A percentile compares a stretch with the other conserved stretches of the same genome.
phyloP scores from a whole-genome alignment of 148 eudicot genomes.

The Bassia scoparia region DNA sequence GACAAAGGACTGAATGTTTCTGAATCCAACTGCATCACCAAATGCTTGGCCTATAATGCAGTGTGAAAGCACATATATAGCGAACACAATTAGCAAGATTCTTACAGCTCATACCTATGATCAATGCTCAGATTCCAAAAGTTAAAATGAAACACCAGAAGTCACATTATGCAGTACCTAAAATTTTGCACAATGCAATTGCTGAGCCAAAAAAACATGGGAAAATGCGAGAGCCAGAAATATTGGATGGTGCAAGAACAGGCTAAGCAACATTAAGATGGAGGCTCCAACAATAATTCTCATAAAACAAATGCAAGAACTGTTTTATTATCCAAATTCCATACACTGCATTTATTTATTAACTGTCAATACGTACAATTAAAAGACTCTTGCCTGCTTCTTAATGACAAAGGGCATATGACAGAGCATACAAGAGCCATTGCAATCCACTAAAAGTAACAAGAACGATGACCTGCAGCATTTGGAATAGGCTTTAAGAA shows the following conservation, averaged over 20 bases:
- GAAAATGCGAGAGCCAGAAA: neutral
- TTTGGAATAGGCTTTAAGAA: neutral
- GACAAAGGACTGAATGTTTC: conserved; percentile 1
- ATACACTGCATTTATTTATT: neutral
- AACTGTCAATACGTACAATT: conserved; percentile 2
- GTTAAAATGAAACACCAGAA: neutral
- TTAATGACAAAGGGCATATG: neutral
- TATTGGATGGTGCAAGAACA: too few relatives aligned
- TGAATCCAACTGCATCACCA: neutral
- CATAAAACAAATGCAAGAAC: neutral
- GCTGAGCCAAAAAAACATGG: neutral
- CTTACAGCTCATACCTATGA: neutral
- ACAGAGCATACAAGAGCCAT: neutral
- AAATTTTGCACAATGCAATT: neutral
- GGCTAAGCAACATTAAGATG: too few relatives aligned
- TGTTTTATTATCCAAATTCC: neutral
- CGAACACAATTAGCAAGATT: neutral
- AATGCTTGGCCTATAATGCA: neutral
- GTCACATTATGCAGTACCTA: neutral
- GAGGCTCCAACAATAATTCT: too few relatives aligned
- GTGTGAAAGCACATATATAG: neutral
- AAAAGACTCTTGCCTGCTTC: neutral
- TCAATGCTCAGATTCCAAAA: neutral
- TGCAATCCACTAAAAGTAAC: neutral
- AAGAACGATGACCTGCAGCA: neutral